These are phyloP conservation scores for Penicillium verhagenii DNA, from an alignment of 495 filamentous ascomycete species.

Conservation along the genomic window DNA sequence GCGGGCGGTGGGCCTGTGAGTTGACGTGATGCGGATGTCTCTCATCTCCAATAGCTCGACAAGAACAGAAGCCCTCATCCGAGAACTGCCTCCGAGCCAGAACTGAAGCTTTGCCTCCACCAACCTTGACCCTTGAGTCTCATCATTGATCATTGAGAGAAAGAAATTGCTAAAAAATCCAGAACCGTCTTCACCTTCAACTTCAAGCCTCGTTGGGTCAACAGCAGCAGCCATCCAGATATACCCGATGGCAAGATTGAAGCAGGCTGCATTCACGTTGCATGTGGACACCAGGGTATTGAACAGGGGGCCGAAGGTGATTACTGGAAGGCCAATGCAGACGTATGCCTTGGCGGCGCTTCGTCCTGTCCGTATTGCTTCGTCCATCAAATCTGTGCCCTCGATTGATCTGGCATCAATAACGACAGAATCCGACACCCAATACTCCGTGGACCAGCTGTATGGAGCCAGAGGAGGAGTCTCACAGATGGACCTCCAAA, in stretches of 20 bases:
- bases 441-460: conserved; percentile 5
- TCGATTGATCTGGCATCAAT: conserved; percentile 6
- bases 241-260: conserved; percentile 1
- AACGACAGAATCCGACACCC: conserved; percentile 7
- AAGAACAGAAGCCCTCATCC: too few species aligned
- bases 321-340: conserved; percentile 2
- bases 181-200: not conserved
- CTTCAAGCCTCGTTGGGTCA: not conserved
- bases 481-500: not conserved
- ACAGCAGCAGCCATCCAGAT: conserved; percentile 6
- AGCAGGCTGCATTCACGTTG: too few species aligned
- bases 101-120: not conserved
- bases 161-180: too few species aligned
- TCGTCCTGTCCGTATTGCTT: not conserved
- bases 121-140: not conserved
- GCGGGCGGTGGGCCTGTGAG: too few species aligned
- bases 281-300: too few species aligned
- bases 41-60: too few species aligned
- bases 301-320: conserved; percentile 4
- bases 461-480: not conserved
- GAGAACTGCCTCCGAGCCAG: not conserved
- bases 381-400: not conserved
- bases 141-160: too few species aligned
- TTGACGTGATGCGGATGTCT: too few species aligned
- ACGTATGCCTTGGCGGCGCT: conserved; percentile 3